Evolutionary conservation across 371 early-diverging fungal genomes (phyloP).

Genomic region (Dichotomocladium elegans): DNA sequence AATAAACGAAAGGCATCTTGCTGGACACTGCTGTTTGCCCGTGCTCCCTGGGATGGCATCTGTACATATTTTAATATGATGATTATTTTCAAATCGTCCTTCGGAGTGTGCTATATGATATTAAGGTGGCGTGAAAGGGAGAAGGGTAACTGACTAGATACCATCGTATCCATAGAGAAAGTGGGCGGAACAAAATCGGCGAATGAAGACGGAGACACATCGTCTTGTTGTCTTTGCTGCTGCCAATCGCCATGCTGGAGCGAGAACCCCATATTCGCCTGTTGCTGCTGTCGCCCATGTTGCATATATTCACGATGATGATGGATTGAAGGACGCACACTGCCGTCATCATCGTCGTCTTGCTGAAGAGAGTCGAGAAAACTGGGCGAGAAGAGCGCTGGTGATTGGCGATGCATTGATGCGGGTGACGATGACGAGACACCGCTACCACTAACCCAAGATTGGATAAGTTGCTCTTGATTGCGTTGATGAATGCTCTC

Average conservation of each 20-base stretch:
- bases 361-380: slow-evolving; percentile 60
- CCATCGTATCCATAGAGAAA: slow-evolving; percentile 5
- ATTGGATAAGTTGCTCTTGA: slow-evolving; percentile 18
- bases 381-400: slow-evolving; percentile 66
- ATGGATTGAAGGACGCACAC: background rate
- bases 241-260: background rate
- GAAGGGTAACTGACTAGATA: no score
- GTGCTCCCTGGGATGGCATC: slow-evolving; percentile 8
- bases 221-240: slow-evolving; percentile 1
- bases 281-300: background rate
- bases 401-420: slow-evolving; percentile 29
- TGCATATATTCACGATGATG: background rate
- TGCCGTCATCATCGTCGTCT: slow-evolving; percentile 41
- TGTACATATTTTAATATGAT: background rate
- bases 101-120: no score
- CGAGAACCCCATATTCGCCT: background rate
- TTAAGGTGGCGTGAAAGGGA: no score
- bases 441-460: slow-evolving; percentile 14
- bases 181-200: background rate
- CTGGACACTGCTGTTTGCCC: slow-evolving; percentile 5
- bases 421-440: background rate
- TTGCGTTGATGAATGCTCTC: slow-evolving; percentile 11
- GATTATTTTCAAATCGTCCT: background rate
- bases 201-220: slow-evolving; percentile 1
- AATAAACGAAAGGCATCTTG: slow-evolving; percentile 11